Conservation (phyloP, 1,139 yeast genomes). For the Keqinozyma sinolaborantium region DNA sequence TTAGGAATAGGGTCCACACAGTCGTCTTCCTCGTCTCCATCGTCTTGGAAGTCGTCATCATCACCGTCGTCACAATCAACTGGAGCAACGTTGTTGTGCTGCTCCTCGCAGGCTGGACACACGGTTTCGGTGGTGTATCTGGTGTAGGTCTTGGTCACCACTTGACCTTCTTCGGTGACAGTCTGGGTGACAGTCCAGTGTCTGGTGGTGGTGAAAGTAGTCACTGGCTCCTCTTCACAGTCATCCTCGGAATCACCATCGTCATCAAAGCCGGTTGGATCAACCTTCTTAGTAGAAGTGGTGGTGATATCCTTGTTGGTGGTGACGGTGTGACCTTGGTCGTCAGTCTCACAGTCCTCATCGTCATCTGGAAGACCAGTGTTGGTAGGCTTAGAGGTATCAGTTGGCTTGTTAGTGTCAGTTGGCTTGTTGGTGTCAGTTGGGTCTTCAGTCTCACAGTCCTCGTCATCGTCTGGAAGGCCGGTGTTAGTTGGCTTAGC, state of each 20-base stretch:
- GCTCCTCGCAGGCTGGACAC: constrained; percentile 3
- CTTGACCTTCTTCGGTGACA: constrained; percentile 5
- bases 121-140: constrained; percentile 5
- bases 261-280: constrained; percentile 4
- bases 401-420: neutral
- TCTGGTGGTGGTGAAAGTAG: constrained; percentile 9
- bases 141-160: constrained; percentile 4
- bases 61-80: constrained; percentile 11
- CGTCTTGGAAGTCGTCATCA: constrained; percentile 7
- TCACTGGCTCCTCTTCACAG: constrained; percentile 6
- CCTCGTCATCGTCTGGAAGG: constrained; percentile 4
- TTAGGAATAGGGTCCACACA: no score
- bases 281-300: constrained; percentile 2
- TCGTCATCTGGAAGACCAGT: constrained; percentile 6
- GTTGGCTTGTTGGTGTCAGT: neutral
- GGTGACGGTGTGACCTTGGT: constrained; percentile 2
- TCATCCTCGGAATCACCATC: constrained; percentile 6
- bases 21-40: neutral
- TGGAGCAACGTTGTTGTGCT: constrained; percentile 5
- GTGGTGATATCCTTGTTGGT: constrained; percentile 4
- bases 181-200: constrained; percentile 9
- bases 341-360: constrained; percentile 11
- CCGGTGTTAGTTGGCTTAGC: constrained; percentile 3
- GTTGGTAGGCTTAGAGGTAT: neutral
- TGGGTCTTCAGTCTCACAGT: neutral